Percentiles rank a stretch among this genome's conserved stretches.
phyloP scores from a whole-genome alignment of 306 rosid species.

The Citrullus colocynthis region DNA sequence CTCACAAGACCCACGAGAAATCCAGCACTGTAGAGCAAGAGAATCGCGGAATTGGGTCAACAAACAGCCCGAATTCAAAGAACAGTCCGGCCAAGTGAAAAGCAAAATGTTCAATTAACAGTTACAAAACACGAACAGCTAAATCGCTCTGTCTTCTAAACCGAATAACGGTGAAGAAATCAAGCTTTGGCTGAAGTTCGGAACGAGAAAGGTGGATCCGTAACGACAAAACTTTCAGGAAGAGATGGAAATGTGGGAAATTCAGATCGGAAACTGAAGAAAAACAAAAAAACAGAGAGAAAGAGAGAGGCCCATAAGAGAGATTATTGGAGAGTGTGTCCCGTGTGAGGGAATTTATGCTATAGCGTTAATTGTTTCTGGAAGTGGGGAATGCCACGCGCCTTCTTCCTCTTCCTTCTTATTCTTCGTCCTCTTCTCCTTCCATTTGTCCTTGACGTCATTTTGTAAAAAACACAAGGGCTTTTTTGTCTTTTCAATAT shows the following conservation, averaged over 20 bases:
- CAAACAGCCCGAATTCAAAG: background rate
- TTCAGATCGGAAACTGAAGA: conserved; percentile 1
- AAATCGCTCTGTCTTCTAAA: background rate
- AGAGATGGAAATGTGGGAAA: background rate
- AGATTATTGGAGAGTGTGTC: background rate
- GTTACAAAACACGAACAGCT: background rate
- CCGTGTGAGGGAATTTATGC: conserved; percentile 1
- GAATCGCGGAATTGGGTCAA: background rate
- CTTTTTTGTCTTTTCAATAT: background rate
- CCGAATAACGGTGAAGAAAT: background rate
- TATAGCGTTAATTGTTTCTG: background rate
- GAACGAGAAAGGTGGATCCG: background rate
- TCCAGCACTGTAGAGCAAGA: background rate
- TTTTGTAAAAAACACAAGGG: background rate
- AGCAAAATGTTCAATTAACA: background rate
- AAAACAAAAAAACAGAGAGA: background rate
- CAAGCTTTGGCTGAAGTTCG: conserved; percentile 5
- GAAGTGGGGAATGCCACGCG: background rate
- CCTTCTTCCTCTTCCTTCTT: background rate
- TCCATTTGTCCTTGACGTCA: background rate
- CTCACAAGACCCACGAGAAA: conserved; percentile 5
- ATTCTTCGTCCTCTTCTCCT: background rate
- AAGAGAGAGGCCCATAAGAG: background rate
- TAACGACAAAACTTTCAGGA: background rate
- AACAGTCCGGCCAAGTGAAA: background rate